Evolutionary conservation across 371 early-diverging fungal species (phyloP), one percentile per base, ranked within the genome.

Genomic region (Mucor circinelloides): DNA sequence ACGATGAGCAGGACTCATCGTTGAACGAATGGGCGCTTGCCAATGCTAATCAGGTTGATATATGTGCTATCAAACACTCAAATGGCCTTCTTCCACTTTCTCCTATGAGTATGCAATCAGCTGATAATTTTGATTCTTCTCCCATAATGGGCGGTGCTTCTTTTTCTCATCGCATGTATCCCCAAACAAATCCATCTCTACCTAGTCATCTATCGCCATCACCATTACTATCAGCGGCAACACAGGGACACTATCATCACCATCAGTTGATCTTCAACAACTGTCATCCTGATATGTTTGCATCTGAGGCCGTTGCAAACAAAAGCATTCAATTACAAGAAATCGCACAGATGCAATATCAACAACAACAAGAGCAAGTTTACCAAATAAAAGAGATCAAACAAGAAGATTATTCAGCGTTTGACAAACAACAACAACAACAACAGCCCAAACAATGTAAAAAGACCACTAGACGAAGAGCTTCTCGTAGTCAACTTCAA

Each of bases 21-120:
- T 27, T 52, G 27, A 52, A 27, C 12, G 27, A 52, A 27, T 52
- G 52, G 52, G 52, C 5, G 9, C 52, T 52, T 52, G 52, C 15
- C 52, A 5, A 25, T 25, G 27, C 50, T 9, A 50, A 27, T 10
- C 21, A 50, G 1, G 13, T 50, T 4, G 23, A 50, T 21, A 4
- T 21, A 50, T 0, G 25, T 21, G 12, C 50, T 13, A 40, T 40
- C 17, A 46, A 46, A 19, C 9, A 21, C 21, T 10, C 46, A 21
- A 46, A 46, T 46, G n/a, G 46, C 21, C 10, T 9, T 46, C 27
- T 52, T 52, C 65, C 65, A 25, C 48, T 32, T 9, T 64, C 65
- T 34, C 65, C 64, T 55, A 55, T 28, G 30, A 63, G 64, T 19
- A 63, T 55, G 40, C 27, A 30, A 10, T 63, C 64, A 19, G 36